Conservation (phyloP, 1,284 basidiomycete species). For the Ceratorhiza oryzae-sativae region DNA sequence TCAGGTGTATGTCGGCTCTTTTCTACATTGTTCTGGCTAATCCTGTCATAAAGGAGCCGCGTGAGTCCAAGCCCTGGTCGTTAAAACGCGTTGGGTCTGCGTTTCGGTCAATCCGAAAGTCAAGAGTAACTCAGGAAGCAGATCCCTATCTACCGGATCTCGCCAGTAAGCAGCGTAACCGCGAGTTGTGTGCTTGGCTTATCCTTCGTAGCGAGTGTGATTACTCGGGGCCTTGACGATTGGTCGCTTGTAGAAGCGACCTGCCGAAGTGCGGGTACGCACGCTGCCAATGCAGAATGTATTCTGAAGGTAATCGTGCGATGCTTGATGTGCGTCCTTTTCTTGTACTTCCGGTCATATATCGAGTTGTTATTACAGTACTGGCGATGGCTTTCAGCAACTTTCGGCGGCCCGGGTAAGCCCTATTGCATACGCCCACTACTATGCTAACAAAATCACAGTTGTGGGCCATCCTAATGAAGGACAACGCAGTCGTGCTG, state of each 20-base stretch:
- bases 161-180: not conserved
- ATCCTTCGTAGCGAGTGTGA: not conserved
- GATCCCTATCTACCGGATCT: not conserved
- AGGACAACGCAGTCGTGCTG: not conserved
- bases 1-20: not conserved
- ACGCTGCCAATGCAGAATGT: not conserved
- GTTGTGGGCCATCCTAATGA: slow-evolving; percentile 31
- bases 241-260: slow-evolving; percentile 23
- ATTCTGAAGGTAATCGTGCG: slow-evolving; percentile 1
- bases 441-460: not conserved
- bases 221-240: slow-evolving; percentile 2
- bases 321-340: not conserved
- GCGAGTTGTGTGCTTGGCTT: not conserved
- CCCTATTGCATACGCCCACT: not conserved
- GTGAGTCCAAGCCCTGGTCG: not conserved
- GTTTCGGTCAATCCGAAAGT: not conserved
- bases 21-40: not conserved
- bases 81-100: not conserved
- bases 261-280: not conserved
- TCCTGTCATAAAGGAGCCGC: not conserved
- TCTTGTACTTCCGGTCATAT: not conserved
- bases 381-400: slow-evolving; percentile 21
- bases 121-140: not conserved
- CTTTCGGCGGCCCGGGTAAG: slow-evolving; percentile 25
- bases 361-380: not conserved